These are phyloP conservation scores for Chaetothyriales sp. DNA, from an alignment of 2,329 filamentous ascomycete species.

Conservation along the genomic window DNA sequence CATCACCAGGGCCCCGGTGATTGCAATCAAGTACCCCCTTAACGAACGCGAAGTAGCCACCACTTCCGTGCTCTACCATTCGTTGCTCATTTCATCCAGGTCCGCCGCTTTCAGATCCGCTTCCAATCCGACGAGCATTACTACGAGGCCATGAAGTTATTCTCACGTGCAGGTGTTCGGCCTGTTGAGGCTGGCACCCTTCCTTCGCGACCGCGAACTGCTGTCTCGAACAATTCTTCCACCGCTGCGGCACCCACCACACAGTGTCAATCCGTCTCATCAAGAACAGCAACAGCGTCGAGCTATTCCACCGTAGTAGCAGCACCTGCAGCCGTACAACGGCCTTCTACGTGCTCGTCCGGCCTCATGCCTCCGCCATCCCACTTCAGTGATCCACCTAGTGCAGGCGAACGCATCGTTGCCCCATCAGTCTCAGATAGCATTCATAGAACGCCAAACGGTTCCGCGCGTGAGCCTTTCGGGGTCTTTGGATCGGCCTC, in stretches of 20 bases:
- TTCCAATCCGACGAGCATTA: constrained; percentile 29
- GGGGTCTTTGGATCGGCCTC: not conserved
- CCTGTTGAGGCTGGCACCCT: constrained; percentile 27
- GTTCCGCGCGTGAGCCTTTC: not conserved
- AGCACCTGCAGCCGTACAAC: not conserved
- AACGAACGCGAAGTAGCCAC: constrained; percentile 20
- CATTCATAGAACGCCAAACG: not conserved
- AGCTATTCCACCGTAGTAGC: not conserved
- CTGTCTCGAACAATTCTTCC: not conserved
- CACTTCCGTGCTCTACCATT: constrained; percentile 6
- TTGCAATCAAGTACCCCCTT: constrained; percentile 32
- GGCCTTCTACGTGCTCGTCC: not conserved
- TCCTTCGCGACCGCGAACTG: constrained; percentile 14
- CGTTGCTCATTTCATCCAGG: constrained; percentile 21
- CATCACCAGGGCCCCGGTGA: constrained; percentile 32
- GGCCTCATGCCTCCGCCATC: not conserved
- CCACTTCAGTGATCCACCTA: not conserved
- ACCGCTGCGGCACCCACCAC: not conserved
- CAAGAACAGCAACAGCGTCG: not conserved
- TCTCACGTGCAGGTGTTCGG: constrained; percentile 30
- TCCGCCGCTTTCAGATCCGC: constrained; percentile 34
- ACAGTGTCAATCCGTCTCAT: not conserved
- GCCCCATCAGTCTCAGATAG: not conserved
- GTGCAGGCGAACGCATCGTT: not conserved
- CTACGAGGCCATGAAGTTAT: constrained; percentile 27